These are phyloP conservation scores for Blastocystis sp. DNA, from an alignment of 352 stramenopile genomes.

Conservation along the genomic window DNA sequence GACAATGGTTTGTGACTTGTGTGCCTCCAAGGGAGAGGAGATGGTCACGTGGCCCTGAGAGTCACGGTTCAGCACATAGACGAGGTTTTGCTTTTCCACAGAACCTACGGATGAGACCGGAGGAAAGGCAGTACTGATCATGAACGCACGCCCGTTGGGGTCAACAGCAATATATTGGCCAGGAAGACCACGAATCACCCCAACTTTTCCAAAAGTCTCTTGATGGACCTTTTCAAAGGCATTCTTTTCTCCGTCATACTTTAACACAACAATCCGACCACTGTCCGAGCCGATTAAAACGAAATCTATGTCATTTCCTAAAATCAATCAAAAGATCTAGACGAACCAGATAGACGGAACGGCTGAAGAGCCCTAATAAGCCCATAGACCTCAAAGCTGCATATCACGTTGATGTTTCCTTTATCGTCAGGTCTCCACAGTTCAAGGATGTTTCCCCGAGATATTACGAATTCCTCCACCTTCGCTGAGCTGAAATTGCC, in stretches of 20 bases:
- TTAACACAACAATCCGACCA: constrained; percentile 87
- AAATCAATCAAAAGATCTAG: background rate
- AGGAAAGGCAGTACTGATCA: constrained; percentile 75
- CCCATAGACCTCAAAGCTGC: constrained; percentile 79
- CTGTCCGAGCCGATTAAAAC: constrained; percentile 89
- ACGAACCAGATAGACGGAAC: constrained; percentile 73
- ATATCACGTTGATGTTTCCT: constrained; percentile 75
- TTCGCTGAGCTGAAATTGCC: constrained; percentile 83
- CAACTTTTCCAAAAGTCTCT: constrained; percentile 91
- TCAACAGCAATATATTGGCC: constrained; percentile 94
- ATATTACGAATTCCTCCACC: constrained; percentile 87
- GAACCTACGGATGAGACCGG: constrained; percentile 61
- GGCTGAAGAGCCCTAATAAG: constrained; percentile 82
- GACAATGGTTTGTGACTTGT: constrained; percentile 87
- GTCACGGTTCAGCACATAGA: constrained; percentile 97
- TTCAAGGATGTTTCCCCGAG: constrained; percentile 85
- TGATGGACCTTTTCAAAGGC: constrained; percentile 73
- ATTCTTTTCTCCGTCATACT: constrained; percentile 78
- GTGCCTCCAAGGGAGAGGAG: constrained; percentile 93
- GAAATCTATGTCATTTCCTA: constrained; percentile 77
- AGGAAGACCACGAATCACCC: constrained; percentile 88
- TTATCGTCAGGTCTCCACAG: constrained; percentile 69
- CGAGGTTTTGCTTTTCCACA: constrained; percentile 97
- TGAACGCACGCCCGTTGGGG: constrained; percentile 89
- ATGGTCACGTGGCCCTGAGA: constrained; percentile 86